A percentile compares a stretch with the other conserved stretches of the same genome.
These are phyloP conservation scores for Calycina herbarum DNA, from an alignment of 2,329 filamentous ascomycete species.

Conservation along the genomic window DNA sequence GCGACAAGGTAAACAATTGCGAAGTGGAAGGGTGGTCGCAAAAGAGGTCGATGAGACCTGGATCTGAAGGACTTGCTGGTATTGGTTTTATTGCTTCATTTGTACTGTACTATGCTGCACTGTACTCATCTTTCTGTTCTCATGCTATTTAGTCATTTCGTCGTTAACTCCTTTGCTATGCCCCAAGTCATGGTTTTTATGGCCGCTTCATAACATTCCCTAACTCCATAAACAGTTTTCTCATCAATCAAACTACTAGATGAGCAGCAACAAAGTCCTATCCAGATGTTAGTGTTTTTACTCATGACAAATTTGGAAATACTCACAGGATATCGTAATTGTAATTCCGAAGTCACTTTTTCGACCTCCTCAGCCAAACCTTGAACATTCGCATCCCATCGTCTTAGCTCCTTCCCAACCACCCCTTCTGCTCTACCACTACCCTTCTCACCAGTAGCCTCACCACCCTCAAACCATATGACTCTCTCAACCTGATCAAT, in stretches of 20 bases:
- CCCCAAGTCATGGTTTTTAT: conserved; percentile 15
- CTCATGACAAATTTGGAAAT: conserved; percentile 39
- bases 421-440: conserved; percentile 64
- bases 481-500: conserved; percentile 92
- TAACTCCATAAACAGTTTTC: conserved; percentile 27
- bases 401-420: conserved; percentile 70
- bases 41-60: neutral
- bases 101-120: neutral
- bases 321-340: conserved; percentile 74
- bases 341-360: conserved; percentile 76
- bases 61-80: neutral
- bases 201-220: conserved; percentile 23
- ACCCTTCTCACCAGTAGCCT: conserved; percentile 67
- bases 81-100: neutral
- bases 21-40: neutral
- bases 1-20: neutral
- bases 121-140: conserved; percentile 18
- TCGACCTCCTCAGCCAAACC: conserved; percentile 87
- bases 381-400: conserved; percentile 89
- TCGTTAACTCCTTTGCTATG: conserved; percentile 29
- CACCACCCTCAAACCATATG: conserved; percentile 80
- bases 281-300: neutral
- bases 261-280: conserved; percentile 59
- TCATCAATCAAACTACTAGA: conserved; percentile 43
- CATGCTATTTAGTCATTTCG: conserved; percentile 21